Conservation (phyloP, 2,329 filamentous ascomycete genomes). For the Knoxdaviesia proteae region DNA sequence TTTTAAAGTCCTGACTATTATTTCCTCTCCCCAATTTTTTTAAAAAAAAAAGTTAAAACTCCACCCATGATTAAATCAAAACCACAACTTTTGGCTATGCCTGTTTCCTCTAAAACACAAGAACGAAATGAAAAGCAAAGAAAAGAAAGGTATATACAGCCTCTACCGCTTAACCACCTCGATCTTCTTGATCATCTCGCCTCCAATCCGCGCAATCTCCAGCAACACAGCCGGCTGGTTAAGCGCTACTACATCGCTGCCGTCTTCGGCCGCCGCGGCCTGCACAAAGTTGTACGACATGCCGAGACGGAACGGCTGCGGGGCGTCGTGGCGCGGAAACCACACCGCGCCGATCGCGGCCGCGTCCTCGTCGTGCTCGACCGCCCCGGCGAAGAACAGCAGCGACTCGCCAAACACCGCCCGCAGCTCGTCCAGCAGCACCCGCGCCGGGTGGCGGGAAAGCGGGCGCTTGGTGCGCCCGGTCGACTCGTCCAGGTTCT, state of each 20-base stretch:
- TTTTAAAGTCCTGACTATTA: not conserved
- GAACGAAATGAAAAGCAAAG: no score
- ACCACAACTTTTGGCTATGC: no score
- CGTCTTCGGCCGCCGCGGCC: conserved; percentile 16
- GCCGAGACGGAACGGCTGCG: conserved; percentile 47
- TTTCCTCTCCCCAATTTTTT: not conserved
- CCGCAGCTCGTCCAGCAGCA: conserved; percentile 48
- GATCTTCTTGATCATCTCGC: conserved; percentile 46
- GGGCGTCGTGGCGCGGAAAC: conserved; percentile 25
- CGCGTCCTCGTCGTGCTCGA: conserved; percentile 19
- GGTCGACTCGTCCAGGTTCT: conserved; percentile 54
- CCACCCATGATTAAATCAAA: no score
- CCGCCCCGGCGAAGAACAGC: conserved; percentile 57
- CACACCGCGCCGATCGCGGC: conserved; percentile 34
- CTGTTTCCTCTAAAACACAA: no score
- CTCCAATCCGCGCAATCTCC: conserved; percentile 51
- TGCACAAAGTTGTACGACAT: conserved; percentile 37
- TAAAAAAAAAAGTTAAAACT: no score
- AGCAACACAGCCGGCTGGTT: conserved; percentile 47
- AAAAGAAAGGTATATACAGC: not conserved
- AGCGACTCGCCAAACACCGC: conserved; percentile 45
- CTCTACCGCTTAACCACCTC: conserved; percentile 19
- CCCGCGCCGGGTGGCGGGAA: conserved; percentile 36
- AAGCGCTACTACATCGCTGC: conserved; percentile 28
- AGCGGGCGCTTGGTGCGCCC: conserved; percentile 22